These are phyloP conservation scores for Nyssa sinensis DNA, from an alignment of 148 eudicot species.

Conservation along the genomic window DNA sequence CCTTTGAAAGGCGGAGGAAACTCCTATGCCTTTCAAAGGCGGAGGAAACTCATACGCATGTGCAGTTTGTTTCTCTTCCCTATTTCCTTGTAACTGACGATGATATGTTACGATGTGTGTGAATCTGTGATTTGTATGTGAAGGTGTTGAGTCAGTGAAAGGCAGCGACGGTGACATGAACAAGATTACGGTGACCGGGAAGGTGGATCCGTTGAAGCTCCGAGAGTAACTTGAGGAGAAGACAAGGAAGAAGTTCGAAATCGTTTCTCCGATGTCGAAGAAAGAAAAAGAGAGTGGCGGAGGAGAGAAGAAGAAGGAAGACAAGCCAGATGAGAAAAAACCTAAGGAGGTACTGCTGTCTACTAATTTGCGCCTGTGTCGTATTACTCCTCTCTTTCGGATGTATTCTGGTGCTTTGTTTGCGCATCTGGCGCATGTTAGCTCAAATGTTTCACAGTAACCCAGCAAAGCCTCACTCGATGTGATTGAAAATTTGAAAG, in stretches of 20 bases:
- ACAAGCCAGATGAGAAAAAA: constrained; percentile 31
- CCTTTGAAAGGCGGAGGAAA: too few relatives aligned
- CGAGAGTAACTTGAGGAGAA: constrained; percentile 44
- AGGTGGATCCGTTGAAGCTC: constrained; percentile 48
- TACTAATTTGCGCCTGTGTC: constrained; percentile 6
- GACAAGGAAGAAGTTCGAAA: constrained; percentile 42
- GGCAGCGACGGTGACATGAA: constrained; percentile 24
- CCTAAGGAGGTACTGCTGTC: constrained; percentile 43
- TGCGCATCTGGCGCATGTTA: constrained; percentile 15
- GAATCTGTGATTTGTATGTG: background rate
- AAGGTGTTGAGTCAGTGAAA: constrained; percentile 44
- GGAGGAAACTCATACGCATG: too few relatives aligned
- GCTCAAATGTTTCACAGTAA: too few relatives aligned
- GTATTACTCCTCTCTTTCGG: background rate
- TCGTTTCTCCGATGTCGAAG: constrained; percentile 47
- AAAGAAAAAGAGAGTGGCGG: constrained; percentile 31
- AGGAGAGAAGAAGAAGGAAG: constrained; percentile 9
- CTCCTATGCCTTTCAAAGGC: too few relatives aligned
- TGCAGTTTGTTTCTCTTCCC: background rate
- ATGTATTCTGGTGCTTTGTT: too few relatives aligned
- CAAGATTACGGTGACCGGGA: constrained; percentile 40
- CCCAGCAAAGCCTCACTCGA: background rate
- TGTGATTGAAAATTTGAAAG: background rate
- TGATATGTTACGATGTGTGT: background rate
- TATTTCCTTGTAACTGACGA: background rate